Percentiles rank a stretch among this genome's conserved stretches.
Evolutionary conservation across 306 rosid genomes (phyloP).

Genomic region (Prunus dulcis): DNA sequence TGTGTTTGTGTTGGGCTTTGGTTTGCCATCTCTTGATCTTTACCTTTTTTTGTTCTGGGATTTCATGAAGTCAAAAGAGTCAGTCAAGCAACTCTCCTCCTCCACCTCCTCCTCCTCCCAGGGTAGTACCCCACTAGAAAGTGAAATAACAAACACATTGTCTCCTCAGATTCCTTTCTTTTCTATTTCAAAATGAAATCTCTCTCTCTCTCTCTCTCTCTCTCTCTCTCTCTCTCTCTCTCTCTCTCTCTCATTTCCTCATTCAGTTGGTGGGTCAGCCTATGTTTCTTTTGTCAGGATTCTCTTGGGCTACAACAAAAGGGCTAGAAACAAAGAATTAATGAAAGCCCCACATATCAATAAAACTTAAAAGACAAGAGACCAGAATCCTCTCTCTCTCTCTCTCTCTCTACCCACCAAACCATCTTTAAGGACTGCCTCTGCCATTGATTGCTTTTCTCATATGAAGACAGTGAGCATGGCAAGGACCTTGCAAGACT

Average conservation of each 20-base stretch:
- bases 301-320: slow-evolving; percentile 56
- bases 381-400: slow-evolving; percentile 23
- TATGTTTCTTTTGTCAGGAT: slow-evolving; percentile 92
- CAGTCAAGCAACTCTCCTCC: slow-evolving; percentile 54
- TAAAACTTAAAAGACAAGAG: slow-evolving; percentile 33
- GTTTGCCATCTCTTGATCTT: background rate
- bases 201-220: slow-evolving; percentile 18
- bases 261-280: slow-evolving; percentile 83
- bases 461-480: slow-evolving; percentile 53
- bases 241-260: slow-evolving; percentile 45
- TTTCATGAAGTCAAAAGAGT: slow-evolving; percentile 52
- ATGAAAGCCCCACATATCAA: slow-evolving; percentile 40
- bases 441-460: slow-evolving; percentile 18
- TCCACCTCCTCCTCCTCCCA: slow-evolving; percentile 16
- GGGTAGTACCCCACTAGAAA: slow-evolving; percentile 61
- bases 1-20: background rate
- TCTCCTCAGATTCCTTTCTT: slow-evolving; percentile 87
- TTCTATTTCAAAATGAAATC: slow-evolving; percentile 35
- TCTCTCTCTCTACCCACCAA: slow-evolving; percentile 13
- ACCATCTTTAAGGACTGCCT: slow-evolving; percentile 35
- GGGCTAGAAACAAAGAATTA: slow-evolving; percentile 41
- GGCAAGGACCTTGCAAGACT: slow-evolving; percentile 58
- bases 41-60: slow-evolving; percentile 26
- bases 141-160: slow-evolving; percentile 71
- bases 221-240: slow-evolving; percentile 20